phyloP scores from a whole-genome alignment of 139 green algal genomes.

The Asterochloris sp. region DNA sequence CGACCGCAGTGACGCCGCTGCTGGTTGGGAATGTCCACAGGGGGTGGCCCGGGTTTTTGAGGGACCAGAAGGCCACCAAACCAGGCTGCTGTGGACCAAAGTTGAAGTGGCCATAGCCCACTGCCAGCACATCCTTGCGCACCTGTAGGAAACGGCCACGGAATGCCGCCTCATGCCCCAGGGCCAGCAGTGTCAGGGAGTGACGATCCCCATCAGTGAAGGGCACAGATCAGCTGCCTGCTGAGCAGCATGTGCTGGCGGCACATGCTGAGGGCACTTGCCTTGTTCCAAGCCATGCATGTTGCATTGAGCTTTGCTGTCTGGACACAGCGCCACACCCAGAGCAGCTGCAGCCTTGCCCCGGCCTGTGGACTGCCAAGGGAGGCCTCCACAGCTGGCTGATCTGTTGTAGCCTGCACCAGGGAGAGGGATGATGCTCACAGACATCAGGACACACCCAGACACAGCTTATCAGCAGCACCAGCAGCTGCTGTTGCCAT shows the following conservation, averaged over 20 bases:
- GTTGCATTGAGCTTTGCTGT: constrained; percentile 35
- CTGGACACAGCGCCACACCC: constrained; percentile 60
- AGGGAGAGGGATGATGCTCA: not conserved
- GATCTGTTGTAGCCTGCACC: not conserved
- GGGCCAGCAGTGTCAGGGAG: not conserved
- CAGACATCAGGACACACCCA: not conserved
- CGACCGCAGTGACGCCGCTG: constrained; percentile 65
- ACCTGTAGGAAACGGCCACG: not conserved
- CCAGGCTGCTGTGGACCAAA: constrained; percentile 35
- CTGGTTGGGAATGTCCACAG: constrained; percentile 60
- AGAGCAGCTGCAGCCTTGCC: constrained; percentile 50
- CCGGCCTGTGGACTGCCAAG: constrained; percentile 5
- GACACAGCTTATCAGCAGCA: no score
- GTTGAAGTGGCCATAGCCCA: constrained; percentile 11
- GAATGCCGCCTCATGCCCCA: not conserved
- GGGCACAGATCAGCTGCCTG: not conserved
- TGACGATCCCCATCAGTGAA: not conserved
- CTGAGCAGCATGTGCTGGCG: not conserved
- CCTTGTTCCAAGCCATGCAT: constrained; percentile 46
- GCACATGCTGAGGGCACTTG: not conserved
- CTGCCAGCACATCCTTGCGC: constrained; percentile 15
- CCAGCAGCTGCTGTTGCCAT: no score
- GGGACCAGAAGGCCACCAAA: constrained; percentile 74
- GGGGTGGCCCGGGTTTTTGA: constrained; percentile 76
- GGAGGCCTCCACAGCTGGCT: constrained; percentile 6